phyloP scores from a whole-genome alignment of 2,329 filamentous ascomycete species.

The Hawksworthiomyces lignivorus region DNA sequence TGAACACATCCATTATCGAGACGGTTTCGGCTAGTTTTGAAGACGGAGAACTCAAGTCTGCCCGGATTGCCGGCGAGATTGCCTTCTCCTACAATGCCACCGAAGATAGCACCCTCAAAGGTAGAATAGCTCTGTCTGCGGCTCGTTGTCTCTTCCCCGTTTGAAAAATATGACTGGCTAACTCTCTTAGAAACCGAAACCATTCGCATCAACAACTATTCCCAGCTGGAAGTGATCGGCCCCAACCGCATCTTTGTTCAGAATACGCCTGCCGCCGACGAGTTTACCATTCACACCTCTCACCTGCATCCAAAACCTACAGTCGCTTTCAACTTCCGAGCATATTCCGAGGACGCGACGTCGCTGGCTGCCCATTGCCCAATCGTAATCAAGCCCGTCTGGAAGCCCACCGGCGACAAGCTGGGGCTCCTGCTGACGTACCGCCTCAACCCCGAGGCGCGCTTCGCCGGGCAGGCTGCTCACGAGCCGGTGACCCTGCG shows the following conservation, averaged over 20 bases:
- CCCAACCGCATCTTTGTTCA: constrained; percentile 88
- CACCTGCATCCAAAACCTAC: constrained; percentile 63
- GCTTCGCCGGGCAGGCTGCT: constrained; percentile 15
- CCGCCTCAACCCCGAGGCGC: constrained; percentile 58
- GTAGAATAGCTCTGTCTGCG: too few species aligned
- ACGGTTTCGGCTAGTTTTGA: constrained; percentile 82
- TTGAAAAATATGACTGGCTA: too few species aligned
- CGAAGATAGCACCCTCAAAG: constrained; percentile 38
- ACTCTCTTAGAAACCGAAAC: constrained; percentile 44
- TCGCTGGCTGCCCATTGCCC: constrained; percentile 54
- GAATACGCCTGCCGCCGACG: constrained; percentile 58
- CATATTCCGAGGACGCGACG: constrained; percentile 58
- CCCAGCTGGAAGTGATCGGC: constrained; percentile 81
- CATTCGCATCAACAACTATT: constrained; percentile 81
- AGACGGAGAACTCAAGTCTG: constrained; percentile 60
- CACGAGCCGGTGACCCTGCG: constrained; percentile 38
- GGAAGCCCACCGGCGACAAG: constrained; percentile 79
- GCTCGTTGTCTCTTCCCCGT: too few species aligned
- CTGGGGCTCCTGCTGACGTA: constrained; percentile 83
- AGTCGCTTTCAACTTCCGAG: constrained; percentile 86
- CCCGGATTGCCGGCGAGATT: constrained; percentile 78
- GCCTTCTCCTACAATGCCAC: constrained; percentile 70
- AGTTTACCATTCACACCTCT: constrained; percentile 69
- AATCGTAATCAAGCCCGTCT: constrained; percentile 63
- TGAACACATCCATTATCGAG: constrained; percentile 86